Base-by-base conservation (phyloP, 768 basidiomycete species). In the Psilocybe azurescens region DNA sequence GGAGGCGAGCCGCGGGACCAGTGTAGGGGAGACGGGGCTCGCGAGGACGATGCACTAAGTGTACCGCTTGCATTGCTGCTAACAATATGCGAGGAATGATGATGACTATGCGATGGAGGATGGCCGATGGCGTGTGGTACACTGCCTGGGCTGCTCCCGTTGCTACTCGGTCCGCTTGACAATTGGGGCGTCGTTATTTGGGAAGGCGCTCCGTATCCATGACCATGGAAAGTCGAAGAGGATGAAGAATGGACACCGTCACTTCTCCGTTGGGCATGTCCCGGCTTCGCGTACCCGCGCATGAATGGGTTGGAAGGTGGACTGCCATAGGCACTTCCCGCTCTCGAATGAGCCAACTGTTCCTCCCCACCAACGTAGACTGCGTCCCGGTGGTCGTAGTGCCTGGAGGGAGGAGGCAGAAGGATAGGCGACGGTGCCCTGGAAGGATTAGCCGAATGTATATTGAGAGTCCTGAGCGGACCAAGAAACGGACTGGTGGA, bases 401-500 rank as follows among this genome's bases (percentile, higher is more conserved):
- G 60, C 51, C 64, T 58, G 33, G 64, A 48, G 2, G 85, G 70
- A 2, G 85, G 84, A n/a, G 89, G 89, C 1, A 91, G 77, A 10
- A 84, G 76, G 59, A 90, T 84, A 6, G 91, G 89, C 3, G 88
- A 89, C 0, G 91, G 89, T 0, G 89, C 90, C 50, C 90, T 84
- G 10, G 88, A 89, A 0, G 87, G 85, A 55, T 84, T 83, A 2
- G 88, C 77, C 1, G 88, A 89, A 68, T 91, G 89, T 48, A 93
- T 84, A 67, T 91, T 88, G 60, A 94, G 82, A 5, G 88, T 89
- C 57, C 89, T 83, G 65, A 94, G 75, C 2, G 90, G 90, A 0
- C 89, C 91, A 20, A 94, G 83, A 81, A 94, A 93, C 0, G 91
- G 91, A 61, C 89, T 90, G 1, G 90, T 88, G 18, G 87, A 89